Conservation (phyloP, 2,329 filamentous ascomycete species). For the Colletotrichum costaricense region DNA sequence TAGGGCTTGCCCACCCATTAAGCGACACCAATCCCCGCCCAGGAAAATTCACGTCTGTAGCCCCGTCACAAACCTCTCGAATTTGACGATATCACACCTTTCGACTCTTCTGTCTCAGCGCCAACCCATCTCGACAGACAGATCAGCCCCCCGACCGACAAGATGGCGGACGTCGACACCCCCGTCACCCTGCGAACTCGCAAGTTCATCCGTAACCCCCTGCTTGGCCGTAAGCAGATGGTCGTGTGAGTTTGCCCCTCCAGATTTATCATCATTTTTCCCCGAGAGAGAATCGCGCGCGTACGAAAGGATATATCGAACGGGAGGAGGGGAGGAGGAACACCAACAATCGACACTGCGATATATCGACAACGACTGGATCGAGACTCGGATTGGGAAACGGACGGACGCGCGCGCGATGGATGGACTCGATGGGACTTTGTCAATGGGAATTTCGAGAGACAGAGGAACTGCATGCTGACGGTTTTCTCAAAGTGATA, state of each 20-base stretch:
- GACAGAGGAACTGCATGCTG: constrained; percentile 13
- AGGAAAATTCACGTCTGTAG: constrained; percentile 32
- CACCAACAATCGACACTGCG: neutral
- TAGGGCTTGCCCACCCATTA: constrained; percentile 58
- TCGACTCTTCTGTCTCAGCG: constrained; percentile 35
- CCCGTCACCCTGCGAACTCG: constrained; percentile 92
- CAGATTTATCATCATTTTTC: constrained; percentile 24
- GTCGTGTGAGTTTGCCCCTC: constrained; percentile 83
- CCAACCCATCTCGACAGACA: constrained; percentile 41
- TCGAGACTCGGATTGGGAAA: neutral
- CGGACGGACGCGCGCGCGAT: neutral
- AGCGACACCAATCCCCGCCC: constrained; percentile 23
- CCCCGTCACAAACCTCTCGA: constrained; percentile 31
- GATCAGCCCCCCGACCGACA: constrained; percentile 59
- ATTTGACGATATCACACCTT: constrained; percentile 35
- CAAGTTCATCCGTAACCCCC: constrained; percentile 99
- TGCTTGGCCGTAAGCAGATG: constrained; percentile 99
- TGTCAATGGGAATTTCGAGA: neutral
- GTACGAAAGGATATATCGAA: neutral
- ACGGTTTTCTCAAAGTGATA: constrained; percentile 74
- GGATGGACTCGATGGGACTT: neutral
- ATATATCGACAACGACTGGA: neutral
- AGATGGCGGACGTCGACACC: constrained; percentile 87
- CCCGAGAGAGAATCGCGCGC: neutral
- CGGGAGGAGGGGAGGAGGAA: neutral